These are phyloP conservation scores for Blastocystis sp. DNA, from an alignment of 352 stramenopile genomes.

Conservation along the genomic window DNA sequence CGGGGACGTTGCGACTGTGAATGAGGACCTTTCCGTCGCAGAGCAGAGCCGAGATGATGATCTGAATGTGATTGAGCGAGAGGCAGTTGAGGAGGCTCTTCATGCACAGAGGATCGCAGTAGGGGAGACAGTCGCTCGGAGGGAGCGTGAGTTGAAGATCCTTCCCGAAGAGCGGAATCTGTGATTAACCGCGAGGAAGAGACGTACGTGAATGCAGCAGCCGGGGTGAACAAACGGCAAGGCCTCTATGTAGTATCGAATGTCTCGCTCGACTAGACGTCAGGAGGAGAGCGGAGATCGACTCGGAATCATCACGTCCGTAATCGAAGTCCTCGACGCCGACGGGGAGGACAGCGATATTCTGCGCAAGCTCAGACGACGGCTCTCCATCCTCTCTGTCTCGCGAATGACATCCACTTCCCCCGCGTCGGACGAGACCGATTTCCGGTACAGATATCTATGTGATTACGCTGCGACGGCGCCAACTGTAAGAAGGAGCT, in stretches of 20 bases:
- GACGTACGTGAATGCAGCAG: background rate
- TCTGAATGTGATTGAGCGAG: conserved; percentile 22
- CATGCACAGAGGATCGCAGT: conserved; percentile 50
- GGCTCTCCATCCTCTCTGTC: background rate
- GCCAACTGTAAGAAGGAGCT: conserved; percentile 26
- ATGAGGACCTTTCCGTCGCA: conserved; percentile 40
- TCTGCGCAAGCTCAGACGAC: background rate
- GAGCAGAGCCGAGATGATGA: conserved; percentile 16
- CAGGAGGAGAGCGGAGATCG: background rate
- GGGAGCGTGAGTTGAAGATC: background rate
- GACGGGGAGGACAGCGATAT: background rate
- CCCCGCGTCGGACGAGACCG: background rate
- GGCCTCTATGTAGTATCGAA: conserved; percentile 55
- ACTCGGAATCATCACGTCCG: background rate
- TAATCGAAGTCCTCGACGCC: background rate
- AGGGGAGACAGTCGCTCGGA: conserved; percentile 47
- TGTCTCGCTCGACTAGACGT: conserved; percentile 51
- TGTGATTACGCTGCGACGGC: background rate
- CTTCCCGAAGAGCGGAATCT: conserved; percentile 11
- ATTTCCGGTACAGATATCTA: conserved; percentile 53
- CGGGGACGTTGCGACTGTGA: conserved; percentile 46
- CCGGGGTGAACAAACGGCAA: conserved; percentile 22
- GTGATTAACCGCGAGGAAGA: background rate
- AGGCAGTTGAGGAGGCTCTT: conserved; percentile 16
- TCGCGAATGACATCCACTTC: conserved; percentile 1